Evolutionary conservation across 306 rosid species (phyloP), one percentile per base, ranked within the genome.

Genomic region (Argentina anserina): DNA sequence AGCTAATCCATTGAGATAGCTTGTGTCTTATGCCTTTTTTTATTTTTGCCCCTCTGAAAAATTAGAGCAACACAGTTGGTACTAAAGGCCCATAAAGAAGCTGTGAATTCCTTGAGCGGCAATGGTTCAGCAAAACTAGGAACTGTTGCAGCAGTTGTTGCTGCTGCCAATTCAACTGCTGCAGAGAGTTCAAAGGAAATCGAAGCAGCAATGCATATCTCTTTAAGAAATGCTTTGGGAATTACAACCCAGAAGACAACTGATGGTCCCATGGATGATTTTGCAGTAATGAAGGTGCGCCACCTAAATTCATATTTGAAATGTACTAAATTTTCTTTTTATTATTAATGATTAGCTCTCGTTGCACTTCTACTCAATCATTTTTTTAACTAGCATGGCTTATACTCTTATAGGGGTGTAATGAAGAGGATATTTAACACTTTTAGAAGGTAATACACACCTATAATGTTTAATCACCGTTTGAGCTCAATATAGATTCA

Each of bases 101-200:
- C 99, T 69, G 99, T 95, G 66, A 90, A 88, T 87, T 91, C 97
- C 69, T 86, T 92, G 80, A 92, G 99, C 52, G 99, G 99, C 73
- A 88, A 70, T 78, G 97, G 99, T 64, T 90, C 99, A 67, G 73
- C 99, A 55, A 90, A 88, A 84, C 80, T 95, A 69, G 99, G 99
- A 86, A 88, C 96, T 7, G 97, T 95, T 74, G 99, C 99, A 73
- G 74, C 99, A 28, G 99, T 92, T 55, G 96, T 95, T 74, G 96
- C 99, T 81, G 97, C 99, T 70, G 99, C 99, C 56, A 91, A 92
- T 81, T 88, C 99, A 55, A 90, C 97, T 11, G 99, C 99, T 67
- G 67, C 65, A 66, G 99, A 95, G 82, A 88, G 96, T 70, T 95
- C 97, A 18, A 95, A 88, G 84, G 99, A 95, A 79, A 81, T 95